A percentile compares a stretch with the other conserved stretches of the same genome.
phyloP scores from a whole-genome alignment of 2,329 filamentous ascomycete species.

The Aspergillus flavus region DNA sequence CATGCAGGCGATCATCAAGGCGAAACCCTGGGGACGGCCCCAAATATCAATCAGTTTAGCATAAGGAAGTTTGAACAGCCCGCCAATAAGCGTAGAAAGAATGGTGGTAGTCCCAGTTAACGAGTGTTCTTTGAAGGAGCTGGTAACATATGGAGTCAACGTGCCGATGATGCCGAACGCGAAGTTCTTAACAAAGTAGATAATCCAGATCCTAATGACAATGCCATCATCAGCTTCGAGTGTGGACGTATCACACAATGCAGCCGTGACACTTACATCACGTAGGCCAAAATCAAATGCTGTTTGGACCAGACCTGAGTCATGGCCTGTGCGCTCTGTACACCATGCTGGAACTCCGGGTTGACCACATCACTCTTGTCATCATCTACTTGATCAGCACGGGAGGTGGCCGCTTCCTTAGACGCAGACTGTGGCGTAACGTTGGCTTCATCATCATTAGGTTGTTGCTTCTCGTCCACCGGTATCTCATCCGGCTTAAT shows the following conservation, averaged over 20 bases:
- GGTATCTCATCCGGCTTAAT: constrained; percentile 10
- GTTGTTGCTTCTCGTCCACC: constrained; percentile 4
- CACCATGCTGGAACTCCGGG: constrained; percentile 18
- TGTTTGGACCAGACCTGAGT: constrained; percentile 18
- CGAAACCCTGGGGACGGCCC: constrained; percentile 62
- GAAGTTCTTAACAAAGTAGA: constrained; percentile 12
- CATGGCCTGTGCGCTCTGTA: constrained; percentile 20
- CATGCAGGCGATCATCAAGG: constrained; percentile 51
- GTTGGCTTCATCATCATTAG: constrained; percentile 3
- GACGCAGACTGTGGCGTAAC: background rate
- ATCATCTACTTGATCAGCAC: background rate
- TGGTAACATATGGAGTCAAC: constrained; percentile 13
- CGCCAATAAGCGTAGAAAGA: constrained; percentile 58
- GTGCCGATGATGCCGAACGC: constrained; percentile 6
- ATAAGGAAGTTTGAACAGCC: constrained; percentile 61
- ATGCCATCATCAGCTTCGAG: background rate
- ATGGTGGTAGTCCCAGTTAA: constrained; percentile 50
- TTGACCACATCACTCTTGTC: constrained; percentile 16
- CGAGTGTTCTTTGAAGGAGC: constrained; percentile 8
- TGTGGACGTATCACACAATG: background rate
- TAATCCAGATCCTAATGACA: constrained; percentile 8
- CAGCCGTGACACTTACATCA: background rate
- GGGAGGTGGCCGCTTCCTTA: background rate
- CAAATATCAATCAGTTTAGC: constrained; percentile 65
- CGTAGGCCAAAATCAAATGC: constrained; percentile 12